Conservation (phyloP, 192 early-diverging fungal genomes). For the Podila verticillata region DNA sequence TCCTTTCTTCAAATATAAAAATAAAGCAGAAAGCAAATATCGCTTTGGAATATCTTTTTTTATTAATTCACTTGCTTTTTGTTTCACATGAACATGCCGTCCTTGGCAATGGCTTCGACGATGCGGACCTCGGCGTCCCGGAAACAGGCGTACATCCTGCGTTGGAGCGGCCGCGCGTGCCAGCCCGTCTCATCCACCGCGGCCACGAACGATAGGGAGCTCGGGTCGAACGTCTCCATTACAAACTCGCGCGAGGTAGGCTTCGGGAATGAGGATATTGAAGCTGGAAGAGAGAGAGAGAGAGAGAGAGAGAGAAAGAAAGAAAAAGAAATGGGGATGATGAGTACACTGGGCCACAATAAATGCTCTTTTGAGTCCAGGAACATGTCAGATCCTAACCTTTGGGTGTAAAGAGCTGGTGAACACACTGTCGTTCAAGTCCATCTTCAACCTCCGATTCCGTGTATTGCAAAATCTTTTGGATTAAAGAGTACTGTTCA, state of each 20-base stretch:
- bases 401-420: conserved; percentile 57
- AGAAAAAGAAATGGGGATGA: not conserved
- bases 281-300: not conserved
- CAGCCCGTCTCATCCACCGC: conserved; percentile 10
- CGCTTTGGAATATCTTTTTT: not conserved
- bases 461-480: conserved; percentile 53
- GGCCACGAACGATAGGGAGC: not conserved
- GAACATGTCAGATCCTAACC: conserved; percentile 11
- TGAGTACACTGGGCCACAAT: not conserved
- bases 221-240: conserved; percentile 52
- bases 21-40: not conserved
- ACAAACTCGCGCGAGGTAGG: conserved; percentile 68
- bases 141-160: conserved; percentile 16
- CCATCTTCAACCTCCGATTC: conserved; percentile 59
- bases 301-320: not conserved
- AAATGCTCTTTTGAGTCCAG: not conserved
- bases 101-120: conserved; percentile 45
- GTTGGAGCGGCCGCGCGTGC: conserved; percentile 16
- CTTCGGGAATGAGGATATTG: conserved; percentile 46
- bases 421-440: conserved; percentile 65
- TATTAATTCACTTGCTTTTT: not conserved
- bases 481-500: conserved; percentile 62
- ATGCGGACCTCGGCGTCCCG: conserved; percentile 36
- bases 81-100: conserved; percentile 28
- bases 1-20: not conserved